Conservation (phyloP, 306 rosid species). For the Cucurbita moschata region DNA sequence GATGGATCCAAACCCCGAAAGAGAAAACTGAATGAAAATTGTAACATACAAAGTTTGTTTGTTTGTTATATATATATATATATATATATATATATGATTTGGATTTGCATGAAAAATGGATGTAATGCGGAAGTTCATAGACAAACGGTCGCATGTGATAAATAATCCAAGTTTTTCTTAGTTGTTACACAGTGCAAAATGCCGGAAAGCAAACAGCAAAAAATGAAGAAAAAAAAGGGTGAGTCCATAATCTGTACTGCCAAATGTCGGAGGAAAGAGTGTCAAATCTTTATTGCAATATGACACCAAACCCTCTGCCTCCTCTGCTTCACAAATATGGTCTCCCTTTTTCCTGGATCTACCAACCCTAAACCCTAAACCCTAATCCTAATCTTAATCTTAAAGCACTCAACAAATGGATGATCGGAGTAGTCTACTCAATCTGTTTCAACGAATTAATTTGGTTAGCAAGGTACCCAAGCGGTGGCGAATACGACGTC, state of each 20-base stretch:
- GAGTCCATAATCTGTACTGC: background rate
- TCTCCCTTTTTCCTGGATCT: background rate
- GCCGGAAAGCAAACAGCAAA: background rate
- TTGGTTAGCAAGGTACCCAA: slow-evolving; percentile 46
- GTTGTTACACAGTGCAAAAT: background rate
- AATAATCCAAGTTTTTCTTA: background rate
- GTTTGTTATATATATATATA: too few relatives aligned
- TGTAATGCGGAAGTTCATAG: too few relatives aligned
- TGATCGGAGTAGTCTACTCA: background rate
- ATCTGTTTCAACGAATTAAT: background rate
- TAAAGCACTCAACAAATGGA: background rate
- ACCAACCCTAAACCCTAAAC: background rate
- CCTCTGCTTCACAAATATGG: background rate
- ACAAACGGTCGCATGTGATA: background rate
- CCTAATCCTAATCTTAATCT: background rate
- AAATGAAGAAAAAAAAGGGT: background rate
- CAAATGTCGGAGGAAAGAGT: background rate
- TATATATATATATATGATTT: too few relatives aligned
- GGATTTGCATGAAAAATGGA: too few relatives aligned
- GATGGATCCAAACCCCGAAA: too few relatives aligned
- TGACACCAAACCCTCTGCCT: background rate
- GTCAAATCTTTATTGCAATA: background rate
- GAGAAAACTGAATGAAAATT: too few relatives aligned
- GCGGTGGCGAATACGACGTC: slow-evolving; percentile 78
- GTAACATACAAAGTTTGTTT: too few relatives aligned